phyloP scores from a whole-genome alignment of 1,139 yeast species.

The Saccharomyces pastorianus region DNA sequence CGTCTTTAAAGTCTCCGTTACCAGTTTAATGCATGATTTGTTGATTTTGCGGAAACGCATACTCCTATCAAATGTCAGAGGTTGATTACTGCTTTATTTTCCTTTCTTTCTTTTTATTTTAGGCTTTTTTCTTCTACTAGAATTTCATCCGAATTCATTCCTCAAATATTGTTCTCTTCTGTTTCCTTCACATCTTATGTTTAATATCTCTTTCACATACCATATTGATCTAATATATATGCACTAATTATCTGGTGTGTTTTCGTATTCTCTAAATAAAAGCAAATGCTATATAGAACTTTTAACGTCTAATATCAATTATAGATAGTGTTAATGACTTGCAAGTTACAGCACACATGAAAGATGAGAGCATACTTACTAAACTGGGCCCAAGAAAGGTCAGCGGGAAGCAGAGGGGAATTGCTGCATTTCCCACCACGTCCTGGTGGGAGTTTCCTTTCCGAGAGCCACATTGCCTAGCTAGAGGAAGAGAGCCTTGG shows the following conservation, averaged over 20 bases:
- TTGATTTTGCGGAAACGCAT: neutral
- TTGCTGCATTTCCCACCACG: neutral
- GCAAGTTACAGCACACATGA: neutral
- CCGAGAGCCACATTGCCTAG: neutral
- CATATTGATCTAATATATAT: conserved; percentile 1
- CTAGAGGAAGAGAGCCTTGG: neutral
- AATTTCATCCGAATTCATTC: neutral
- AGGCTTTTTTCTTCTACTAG: neutral
- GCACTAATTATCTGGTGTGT: conserved; percentile 1
- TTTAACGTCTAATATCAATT: neutral
- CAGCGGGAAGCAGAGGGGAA: neutral
- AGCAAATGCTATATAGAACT: neutral
- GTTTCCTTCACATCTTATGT: neutral
- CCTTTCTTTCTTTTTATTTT: neutral
- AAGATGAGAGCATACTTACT: neutral
- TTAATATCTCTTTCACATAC: neutral
- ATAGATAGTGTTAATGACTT: neutral
- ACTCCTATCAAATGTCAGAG: neutral
- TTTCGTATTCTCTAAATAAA: neutral
- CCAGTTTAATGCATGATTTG: neutral
- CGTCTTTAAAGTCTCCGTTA: neutral
- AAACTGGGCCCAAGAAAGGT: neutral
- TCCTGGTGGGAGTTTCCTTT: neutral
- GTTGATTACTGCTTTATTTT: neutral
- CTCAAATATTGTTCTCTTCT: neutral